Conservation (phyloP, 768 basidiomycete species). For the Kwoniella botswanensis region DNA sequence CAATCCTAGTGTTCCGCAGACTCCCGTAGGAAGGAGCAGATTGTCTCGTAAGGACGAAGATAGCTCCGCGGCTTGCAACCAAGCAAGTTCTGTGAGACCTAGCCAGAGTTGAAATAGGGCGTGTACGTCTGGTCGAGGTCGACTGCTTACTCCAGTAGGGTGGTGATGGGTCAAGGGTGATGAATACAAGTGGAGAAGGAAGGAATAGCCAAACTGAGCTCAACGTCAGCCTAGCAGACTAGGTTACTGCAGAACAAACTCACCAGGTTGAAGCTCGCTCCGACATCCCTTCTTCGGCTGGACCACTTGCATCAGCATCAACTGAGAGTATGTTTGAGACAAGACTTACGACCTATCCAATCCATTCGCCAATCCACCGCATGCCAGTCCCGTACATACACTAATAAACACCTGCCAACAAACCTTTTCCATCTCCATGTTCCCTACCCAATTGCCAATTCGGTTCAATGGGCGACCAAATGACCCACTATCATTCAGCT, state of each 20-base stretch:
- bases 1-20: constrained; percentile 46
- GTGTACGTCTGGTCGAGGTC: constrained; percentile 49
- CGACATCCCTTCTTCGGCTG: constrained; percentile 42
- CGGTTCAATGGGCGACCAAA: constrained; percentile 19
- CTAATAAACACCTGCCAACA: constrained; percentile 55
- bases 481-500: neutral
- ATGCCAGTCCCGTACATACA: constrained; percentile 46
- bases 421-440: constrained; percentile 49
- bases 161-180: constrained; percentile 53
- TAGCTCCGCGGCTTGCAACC: constrained; percentile 50
- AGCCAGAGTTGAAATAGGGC: constrained; percentile 54
- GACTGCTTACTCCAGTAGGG: constrained; percentile 30
- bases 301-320: neutral
- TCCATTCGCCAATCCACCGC: constrained; percentile 46
- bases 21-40: constrained; percentile 45
- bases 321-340: neutral
- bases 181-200: constrained; percentile 53
- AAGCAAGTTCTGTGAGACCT: constrained; percentile 47
- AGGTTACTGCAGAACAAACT: constrained; percentile 14
- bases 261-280: constrained; percentile 54
- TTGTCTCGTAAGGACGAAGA: constrained; percentile 29
- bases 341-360: constrained; percentile 45
- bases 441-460: constrained; percentile 44
- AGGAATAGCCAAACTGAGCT: constrained; percentile 50
- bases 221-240: constrained; percentile 8